Percentiles rank a stretch among this genome's conserved stretches.
These are phyloP conservation scores for Lactifluus pinguis DNA, from an alignment of 768 basidiomycete genomes.

Conservation along the genomic window DNA sequence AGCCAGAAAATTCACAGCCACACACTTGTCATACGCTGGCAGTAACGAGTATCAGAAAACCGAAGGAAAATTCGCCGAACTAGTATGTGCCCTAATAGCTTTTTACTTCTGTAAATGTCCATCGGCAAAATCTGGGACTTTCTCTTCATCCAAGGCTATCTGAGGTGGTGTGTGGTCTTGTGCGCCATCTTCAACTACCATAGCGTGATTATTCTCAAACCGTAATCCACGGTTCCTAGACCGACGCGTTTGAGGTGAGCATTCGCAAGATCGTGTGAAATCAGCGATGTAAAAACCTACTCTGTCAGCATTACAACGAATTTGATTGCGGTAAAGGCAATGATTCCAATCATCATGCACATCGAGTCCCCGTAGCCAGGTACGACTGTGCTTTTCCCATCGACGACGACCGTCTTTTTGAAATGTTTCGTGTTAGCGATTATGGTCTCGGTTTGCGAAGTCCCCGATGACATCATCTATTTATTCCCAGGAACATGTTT, in stretches of 20 bases:
- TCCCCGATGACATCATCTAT: slow-evolving; percentile 36
- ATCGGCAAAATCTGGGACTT: neutral
- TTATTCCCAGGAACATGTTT: neutral
- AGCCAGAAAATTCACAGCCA: too few relatives aligned
- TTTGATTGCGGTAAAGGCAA: slow-evolving; percentile 68
- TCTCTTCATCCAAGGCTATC: neutral
- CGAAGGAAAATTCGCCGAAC: too few relatives aligned
- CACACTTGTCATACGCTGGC: too few relatives aligned
- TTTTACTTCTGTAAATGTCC: neutral
- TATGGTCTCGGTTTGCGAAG: slow-evolving; percentile 39
- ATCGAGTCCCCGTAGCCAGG: slow-evolving; percentile 51
- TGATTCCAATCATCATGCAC: slow-evolving; percentile 77
- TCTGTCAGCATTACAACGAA: slow-evolving; percentile 71
- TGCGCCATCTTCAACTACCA: slow-evolving; percentile 47
- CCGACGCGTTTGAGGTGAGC: neutral
- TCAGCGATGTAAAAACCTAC: slow-evolving; percentile 32
- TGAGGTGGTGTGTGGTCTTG: neutral
- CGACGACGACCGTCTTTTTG: slow-evolving; percentile 25
- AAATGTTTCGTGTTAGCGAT: slow-evolving; percentile 31
- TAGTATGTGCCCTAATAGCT: too few relatives aligned
- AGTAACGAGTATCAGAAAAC: too few relatives aligned
- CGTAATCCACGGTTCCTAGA: slow-evolving; percentile 33
- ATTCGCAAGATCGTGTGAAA: neutral
- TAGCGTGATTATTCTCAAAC: slow-evolving; percentile 76
- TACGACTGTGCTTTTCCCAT: neutral